Evolutionary conservation across 345 rosid genomes (phyloP).

Genomic region (Eucalyptus cladocalyx): DNA sequence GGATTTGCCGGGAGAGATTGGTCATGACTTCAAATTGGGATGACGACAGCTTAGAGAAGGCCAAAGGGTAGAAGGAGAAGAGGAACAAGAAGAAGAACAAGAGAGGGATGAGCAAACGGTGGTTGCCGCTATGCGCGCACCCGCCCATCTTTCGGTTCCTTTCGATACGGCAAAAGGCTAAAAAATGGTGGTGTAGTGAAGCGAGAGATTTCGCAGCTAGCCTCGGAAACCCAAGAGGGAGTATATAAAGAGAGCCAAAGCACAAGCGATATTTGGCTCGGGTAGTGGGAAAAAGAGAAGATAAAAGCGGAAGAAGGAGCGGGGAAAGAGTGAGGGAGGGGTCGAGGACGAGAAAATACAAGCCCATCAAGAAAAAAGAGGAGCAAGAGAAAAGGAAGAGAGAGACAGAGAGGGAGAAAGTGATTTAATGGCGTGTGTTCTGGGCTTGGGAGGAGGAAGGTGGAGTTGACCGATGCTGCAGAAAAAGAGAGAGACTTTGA

Average conservation of each 20-base stretch:
- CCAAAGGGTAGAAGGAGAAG: not conserved
- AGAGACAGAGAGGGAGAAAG: not conserved
- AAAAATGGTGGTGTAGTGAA: not conserved
- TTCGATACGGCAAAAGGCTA: not conserved
- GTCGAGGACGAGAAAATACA: not conserved
- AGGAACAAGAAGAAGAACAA: not conserved
- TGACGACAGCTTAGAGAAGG: slow-evolving; percentile 1
- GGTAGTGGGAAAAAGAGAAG: not conserved
- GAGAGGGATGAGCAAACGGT: not conserved
- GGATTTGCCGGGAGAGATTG: slow-evolving; percentile 15
- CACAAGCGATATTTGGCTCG: not conserved
- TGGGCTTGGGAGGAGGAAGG: slow-evolving; percentile 9
- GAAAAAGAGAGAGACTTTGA: not conserved
- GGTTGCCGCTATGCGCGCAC: not conserved
- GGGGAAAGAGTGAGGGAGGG: not conserved
- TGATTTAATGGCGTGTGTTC: not conserved
- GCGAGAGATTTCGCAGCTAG: not conserved
- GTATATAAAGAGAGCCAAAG: not conserved
- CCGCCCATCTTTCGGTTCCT: not conserved
- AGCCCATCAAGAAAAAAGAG: not conserved
- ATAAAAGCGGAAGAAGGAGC: not conserved
- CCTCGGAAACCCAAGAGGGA: not conserved
- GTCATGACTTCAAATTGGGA: slow-evolving; percentile 32
- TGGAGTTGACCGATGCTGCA: slow-evolving; percentile 8
- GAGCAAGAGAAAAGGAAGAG: not conserved